Evolutionary conservation across 1,284 basidiomycete species (phyloP).

Genomic region (Rhodotorula sp.): DNA sequence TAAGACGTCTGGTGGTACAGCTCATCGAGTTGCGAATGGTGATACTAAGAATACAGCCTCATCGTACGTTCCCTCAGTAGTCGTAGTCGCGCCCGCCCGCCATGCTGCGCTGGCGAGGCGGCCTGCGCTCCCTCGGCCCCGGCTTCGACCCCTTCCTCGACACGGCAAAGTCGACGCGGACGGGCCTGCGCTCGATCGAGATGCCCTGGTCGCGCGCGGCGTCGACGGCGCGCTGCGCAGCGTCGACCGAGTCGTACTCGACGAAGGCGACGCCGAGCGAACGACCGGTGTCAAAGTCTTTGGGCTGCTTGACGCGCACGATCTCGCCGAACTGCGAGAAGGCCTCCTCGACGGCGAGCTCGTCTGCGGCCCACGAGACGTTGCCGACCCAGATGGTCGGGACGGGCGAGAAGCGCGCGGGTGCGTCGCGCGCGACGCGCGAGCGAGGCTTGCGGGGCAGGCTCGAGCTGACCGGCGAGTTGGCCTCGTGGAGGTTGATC

Average conservation of each 20-base stretch:
- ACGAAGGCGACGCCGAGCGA: slow-evolving; percentile 97
- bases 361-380: slow-evolving; percentile 73
- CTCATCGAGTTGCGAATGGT: too few relatives aligned
- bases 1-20: too few relatives aligned
- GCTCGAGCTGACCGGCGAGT: slow-evolving; percentile 62
- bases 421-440: slow-evolving; percentile 50
- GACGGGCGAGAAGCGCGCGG: slow-evolving; percentile 60
- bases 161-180: slow-evolving; percentile 25
- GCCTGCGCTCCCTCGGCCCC: slow-evolving; percentile 3
- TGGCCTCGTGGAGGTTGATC: slow-evolving; percentile 80
- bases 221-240: slow-evolving; percentile 2
- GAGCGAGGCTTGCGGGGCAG: slow-evolving; percentile 56
- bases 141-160: background rate
- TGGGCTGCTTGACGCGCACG: slow-evolving; percentile 77
- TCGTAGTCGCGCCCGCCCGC: background rate
- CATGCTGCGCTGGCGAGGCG: background rate
- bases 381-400: slow-evolving; percentile 86
- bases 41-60: too few relatives aligned
- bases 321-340: slow-evolving; percentile 83
- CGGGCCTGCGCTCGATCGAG: slow-evolving; percentile 18
- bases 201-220: slow-evolving; percentile 9
- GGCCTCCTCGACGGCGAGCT: slow-evolving; percentile 84
- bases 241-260: slow-evolving; percentile 66
- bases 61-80: too few relatives aligned
- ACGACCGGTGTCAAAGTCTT: slow-evolving; percentile 83